phyloP scores from a whole-genome alignment of 2,329 filamentous ascomycete species.

The Colletotrichum tanaceti region DNA sequence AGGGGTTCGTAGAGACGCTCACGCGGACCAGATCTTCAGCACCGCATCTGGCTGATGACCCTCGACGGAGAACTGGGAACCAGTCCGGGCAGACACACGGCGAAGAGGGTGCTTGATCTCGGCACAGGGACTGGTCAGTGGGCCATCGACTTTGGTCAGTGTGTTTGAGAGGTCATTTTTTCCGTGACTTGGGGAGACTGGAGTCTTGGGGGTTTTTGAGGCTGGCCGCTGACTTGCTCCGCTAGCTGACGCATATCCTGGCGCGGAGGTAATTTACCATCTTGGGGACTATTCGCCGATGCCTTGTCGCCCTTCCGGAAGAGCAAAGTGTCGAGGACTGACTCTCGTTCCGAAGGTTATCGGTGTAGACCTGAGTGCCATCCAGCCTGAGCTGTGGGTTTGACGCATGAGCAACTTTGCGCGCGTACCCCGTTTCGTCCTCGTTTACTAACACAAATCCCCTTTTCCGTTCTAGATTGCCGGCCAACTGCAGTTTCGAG shows the following conservation, averaged over 20 bases:
- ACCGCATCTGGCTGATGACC: constrained; percentile 50
- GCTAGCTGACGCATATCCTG: constrained; percentile 47
- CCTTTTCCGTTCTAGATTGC: constrained; percentile 49
- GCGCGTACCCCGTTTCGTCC: no score
- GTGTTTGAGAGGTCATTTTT: no score
- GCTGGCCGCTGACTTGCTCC: constrained; percentile 28
- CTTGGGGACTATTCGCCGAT: no score
- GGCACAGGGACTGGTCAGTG: constrained; percentile 61
- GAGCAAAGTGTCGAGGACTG: neutral
- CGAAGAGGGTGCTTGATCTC: constrained; percentile 55
- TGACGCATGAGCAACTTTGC: no score
- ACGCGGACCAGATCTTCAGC: constrained; percentile 49
- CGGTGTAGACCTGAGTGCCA: constrained; percentile 57
- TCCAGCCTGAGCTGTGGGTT: constrained; percentile 51
- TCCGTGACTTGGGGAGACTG: no score
- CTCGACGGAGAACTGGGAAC: constrained; percentile 47
- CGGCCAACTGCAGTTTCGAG: constrained; percentile 61
- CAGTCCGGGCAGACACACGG: constrained; percentile 44
- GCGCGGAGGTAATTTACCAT: constrained; percentile 47
- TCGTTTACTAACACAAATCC: neutral
- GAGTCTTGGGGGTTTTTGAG: no score
- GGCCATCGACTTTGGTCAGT: constrained; percentile 57
- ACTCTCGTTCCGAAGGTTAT: constrained; percentile 44
- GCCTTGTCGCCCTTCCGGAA: no score
- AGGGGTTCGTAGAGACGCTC: neutral